These are phyloP conservation scores for Drechslera avenae DNA, from an alignment of 2,329 filamentous ascomycete species.

Conservation along the genomic window DNA sequence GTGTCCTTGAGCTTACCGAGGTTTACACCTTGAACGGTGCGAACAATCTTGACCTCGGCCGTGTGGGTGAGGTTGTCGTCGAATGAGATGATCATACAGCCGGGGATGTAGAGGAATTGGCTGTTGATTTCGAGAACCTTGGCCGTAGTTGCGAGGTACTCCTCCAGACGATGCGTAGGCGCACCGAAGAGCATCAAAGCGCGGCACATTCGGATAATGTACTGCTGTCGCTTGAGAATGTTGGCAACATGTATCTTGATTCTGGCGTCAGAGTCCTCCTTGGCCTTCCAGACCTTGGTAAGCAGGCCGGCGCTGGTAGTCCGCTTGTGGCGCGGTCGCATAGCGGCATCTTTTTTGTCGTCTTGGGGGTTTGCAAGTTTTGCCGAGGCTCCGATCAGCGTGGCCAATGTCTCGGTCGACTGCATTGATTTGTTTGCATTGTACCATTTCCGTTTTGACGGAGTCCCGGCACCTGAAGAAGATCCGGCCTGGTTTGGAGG, in stretches of 20 bases:
- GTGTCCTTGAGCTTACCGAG: conserved; percentile 74
- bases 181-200: conserved; percentile 89
- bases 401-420: conserved; percentile 40
- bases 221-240: conserved; percentile 78
- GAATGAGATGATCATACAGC: conserved; percentile 92
- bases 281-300: conserved; percentile 35
- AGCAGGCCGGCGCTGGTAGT: conserved; percentile 31
- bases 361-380: conserved; percentile 38
- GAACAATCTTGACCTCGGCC: conserved; percentile 77
- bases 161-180: conserved; percentile 86
- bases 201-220: conserved; percentile 82
- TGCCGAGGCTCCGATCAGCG: conserved; percentile 35
- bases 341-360: conserved; percentile 20
- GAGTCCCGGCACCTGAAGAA: conserved; percentile 34
- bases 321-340: conserved; percentile 29
- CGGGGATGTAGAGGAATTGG: conserved; percentile 87
- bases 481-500: conserved; percentile 19
- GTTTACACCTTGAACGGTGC: conserved; percentile 71
- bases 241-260: conserved; percentile 66
- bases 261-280: conserved; percentile 57
- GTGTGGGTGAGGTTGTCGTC: conserved; percentile 69
- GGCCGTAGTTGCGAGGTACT: conserved; percentile 86
- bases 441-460: conserved; percentile 40
- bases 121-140: conserved; percentile 83
- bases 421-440: conserved; percentile 31